phyloP scores from a whole-genome alignment of 768 basidiomycete genomes.

The Amanita pseudoporphyria region DNA sequence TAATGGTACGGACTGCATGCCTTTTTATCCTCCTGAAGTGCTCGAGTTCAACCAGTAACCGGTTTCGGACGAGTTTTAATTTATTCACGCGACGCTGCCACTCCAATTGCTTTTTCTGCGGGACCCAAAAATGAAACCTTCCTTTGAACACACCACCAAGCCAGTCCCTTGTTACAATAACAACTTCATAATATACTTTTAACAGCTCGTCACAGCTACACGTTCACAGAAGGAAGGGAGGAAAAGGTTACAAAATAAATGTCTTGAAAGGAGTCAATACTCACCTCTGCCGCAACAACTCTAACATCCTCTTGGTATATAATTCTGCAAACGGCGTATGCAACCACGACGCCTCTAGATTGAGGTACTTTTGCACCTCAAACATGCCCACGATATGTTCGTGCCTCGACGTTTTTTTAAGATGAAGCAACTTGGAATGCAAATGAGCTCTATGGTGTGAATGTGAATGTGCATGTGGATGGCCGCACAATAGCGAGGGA shows the following conservation, averaged over 20 bases:
- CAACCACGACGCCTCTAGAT: conserved; percentile 49
- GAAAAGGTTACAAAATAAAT: too few relatives aligned
- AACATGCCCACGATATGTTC: conserved; percentile 65
- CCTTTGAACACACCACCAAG: conserved; percentile 28
- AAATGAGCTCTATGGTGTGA: conserved; percentile 17
- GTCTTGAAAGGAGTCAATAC: not conserved
- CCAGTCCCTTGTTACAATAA: conserved; percentile 41
- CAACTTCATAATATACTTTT: conserved; percentile 26
- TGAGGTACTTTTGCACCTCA: conserved; percentile 60
- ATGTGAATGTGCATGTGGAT: conserved; percentile 10
- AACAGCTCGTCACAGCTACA: conserved; percentile 48
- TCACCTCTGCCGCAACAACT: conserved; percentile 36
- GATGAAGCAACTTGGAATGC: conserved; percentile 27
- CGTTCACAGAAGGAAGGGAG: not conserved
- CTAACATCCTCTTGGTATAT: conserved; percentile 31
- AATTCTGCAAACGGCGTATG: conserved; percentile 36
- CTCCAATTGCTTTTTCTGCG: conserved; percentile 17
- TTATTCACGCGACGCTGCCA: conserved; percentile 26
- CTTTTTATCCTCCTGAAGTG: conserved; percentile 41
- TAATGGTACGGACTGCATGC: conserved; percentile 20
- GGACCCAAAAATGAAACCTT: conserved; percentile 27
- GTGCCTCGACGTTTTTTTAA: conserved; percentile 17
- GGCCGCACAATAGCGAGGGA: not conserved
- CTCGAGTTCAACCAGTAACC: conserved; percentile 28
- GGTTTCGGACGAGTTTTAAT: conserved; percentile 26